phyloP scores from a whole-genome alignment of 306 rosid genomes.

The Pyrus communis region DNA sequence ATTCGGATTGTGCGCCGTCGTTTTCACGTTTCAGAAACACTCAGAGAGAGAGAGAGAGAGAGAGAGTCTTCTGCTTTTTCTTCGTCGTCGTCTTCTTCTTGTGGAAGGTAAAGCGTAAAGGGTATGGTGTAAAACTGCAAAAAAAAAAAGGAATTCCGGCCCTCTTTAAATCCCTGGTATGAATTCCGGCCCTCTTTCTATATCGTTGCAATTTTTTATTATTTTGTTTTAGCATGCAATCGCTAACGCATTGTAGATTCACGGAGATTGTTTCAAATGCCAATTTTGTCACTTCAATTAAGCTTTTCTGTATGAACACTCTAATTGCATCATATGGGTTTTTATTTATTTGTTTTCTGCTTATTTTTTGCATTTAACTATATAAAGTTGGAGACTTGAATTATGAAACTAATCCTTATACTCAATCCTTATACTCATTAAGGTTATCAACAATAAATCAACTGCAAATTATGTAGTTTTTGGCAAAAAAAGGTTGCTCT shows the following conservation, averaged over 20 bases:
- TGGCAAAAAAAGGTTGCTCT: not conserved
- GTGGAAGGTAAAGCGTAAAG: not conserved
- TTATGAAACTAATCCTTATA: not conserved
- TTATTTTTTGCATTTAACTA: not conserved
- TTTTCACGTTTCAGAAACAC: not conserved
- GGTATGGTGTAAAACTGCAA: not conserved
- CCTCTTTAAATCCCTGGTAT: conserved; percentile 1
- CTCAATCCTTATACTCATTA: not conserved
- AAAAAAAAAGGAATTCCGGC: not conserved
- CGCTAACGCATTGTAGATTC: not conserved
- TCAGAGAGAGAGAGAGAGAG: not conserved
- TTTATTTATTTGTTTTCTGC: not conserved
- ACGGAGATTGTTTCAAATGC: not conserved
- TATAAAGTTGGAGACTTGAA: not conserved
- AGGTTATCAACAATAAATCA: not conserved
- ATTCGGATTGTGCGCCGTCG: not conserved
- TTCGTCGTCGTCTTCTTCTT: not conserved
- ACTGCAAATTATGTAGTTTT: not conserved
- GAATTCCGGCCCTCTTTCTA: not conserved
- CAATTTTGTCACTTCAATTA: not conserved
- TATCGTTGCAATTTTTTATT: not conserved
- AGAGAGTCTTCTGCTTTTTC: not conserved
- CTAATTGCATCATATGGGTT: not conserved
- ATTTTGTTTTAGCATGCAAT: not conserved
- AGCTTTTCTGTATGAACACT: not conserved